Evolutionary conservation across 208 protist species (phyloP), one percentile per base, ranked within the genome.

Genomic region (Acanthamoeba sp.): DNA sequence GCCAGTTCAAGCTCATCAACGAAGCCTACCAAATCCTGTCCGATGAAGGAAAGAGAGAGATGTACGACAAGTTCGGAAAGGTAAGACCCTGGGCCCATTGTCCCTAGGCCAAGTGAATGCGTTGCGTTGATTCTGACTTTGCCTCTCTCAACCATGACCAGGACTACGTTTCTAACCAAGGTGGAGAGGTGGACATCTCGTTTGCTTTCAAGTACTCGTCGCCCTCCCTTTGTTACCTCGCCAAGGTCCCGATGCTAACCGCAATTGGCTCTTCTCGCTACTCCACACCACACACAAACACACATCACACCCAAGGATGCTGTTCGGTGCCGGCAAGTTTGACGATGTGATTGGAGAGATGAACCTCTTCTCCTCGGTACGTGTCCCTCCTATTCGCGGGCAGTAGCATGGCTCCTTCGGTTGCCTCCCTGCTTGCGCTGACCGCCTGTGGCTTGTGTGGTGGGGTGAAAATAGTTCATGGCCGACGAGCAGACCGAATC

Each of bases 51-150:
- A 94, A 94, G 73, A 36, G 36, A 32, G 40, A 80, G 34, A 32
- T 96, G 27, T 96, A 96, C 55, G 94, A 96, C 48, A 69, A 89
- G 85, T 93, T 93, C 45, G 91, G 96, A 80, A 66, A 95, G 50
- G 94, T 95, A 10, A 24, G 42, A 27, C n/a, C 24, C 20, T 12
- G n/a, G 9, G 10, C 32, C 80, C 50, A 6, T 27, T 62, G 7
- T 7, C 29, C 6, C 55, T 29, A 59, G 20, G 12, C 20, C 45
- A 50, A 50, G 14, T 16, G 45, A 50, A 50, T 9, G 18, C 10
- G 45, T 0, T 4, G 59, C 24, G 18, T 66, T 14, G 3, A 5
- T 34, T 4, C 59, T n/a, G n/a, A n/a, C n/a, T n/a, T n/a, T n/a
- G n/a, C n/a, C n/a, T n/a, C n/a, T n/a, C n/a, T n/a, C n/a, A n/a